A percentile compares a stretch with the other conserved stretches of the same genome.
Conservation (phyloP, 345 rosid species). For the Acer campestre region DNA sequence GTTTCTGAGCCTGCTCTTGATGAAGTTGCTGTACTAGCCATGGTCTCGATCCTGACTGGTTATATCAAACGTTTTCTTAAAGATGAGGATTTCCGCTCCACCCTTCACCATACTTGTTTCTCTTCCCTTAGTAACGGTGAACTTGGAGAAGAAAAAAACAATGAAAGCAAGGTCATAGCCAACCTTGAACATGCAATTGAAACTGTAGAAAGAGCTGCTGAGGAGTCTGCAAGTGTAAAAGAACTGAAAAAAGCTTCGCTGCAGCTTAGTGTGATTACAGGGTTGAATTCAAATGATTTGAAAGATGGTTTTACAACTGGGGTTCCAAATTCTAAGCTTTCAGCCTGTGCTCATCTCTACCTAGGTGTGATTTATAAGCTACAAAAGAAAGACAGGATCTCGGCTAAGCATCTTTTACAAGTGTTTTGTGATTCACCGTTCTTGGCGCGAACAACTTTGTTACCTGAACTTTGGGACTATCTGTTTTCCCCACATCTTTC, state of each 20-base stretch:
- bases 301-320: slow-evolving; percentile 50
- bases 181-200: slow-evolving; percentile 55
- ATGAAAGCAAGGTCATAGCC: slow-evolving; percentile 44
- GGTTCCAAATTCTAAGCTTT: slow-evolving; percentile 46
- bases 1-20: slow-evolving; percentile 51
- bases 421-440: slow-evolving; percentile 61
- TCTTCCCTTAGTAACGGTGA: slow-evolving; percentile 39
- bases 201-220: slow-evolving; percentile 47
- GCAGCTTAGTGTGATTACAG: slow-evolving; percentile 58
- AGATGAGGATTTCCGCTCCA: slow-evolving; percentile 39
- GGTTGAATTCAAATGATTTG: slow-evolving; percentile 44
- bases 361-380: slow-evolving; percentile 57
- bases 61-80: slow-evolving; percentile 44
- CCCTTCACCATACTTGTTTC: slow-evolving; percentile 43
- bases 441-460: slow-evolving; percentile 47
- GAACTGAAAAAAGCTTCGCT: slow-evolving; percentile 56
- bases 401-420: slow-evolving; percentile 65
- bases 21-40: slow-evolving; percentile 64
- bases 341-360: slow-evolving; percentile 67
- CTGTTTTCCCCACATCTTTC: slow-evolving; percentile 67
- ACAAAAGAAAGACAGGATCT: slow-evolving; percentile 56
- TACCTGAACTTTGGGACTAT: slow-evolving; percentile 61
- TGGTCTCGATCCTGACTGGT: slow-evolving; percentile 55
- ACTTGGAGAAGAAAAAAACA: slow-evolving; percentile 21
- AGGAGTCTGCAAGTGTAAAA: slow-evolving; percentile 35